Base-by-base conservation (phyloP, 768 basidiomycete genomes). In the Hypholoma fasciculare region DNA sequence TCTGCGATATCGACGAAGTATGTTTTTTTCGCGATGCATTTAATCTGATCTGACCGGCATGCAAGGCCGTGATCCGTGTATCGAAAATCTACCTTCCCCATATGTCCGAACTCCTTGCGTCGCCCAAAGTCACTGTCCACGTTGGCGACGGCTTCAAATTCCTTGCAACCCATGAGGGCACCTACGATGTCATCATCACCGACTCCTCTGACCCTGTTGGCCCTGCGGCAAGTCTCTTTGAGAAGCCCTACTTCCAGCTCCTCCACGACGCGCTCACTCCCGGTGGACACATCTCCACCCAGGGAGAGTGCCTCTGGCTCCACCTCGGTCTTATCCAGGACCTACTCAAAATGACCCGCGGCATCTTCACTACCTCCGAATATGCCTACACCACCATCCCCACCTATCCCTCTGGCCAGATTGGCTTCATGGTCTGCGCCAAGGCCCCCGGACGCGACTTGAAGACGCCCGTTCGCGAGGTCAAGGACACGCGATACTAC, bases 201-300 rank as follows among this genome's bases (percentile, higher is more conserved):
- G 96, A 99, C 73, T 98, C 96, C 17, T 97, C 95, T 19, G 96
- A 98, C 74, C 96, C 96, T 39, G 94, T 98, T 55, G 96, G 96
- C 43, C 96, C 96, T 43, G 96, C 96, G 46, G 89, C 87, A 46
- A 84, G 90, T 20, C 89, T 98, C 62, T 98, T 99, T 83, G 85
- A 98, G 76, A 91, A 95, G 72, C 92, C 95, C 1, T 99, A 97
- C 84, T 99, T 98, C 81, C 83, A 93, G 72, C 87, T 98, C 37
- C 82, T 99, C 57, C 86, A 94, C 71, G 89, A 95, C 66, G 92
- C 96, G 0, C 84, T 99, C 60, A 78, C 88, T 14, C 89, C 90
- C 2, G 95, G 94, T 17, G 96, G 96, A 2, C 86, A 91, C 71
- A 95, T 98, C 68, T 93, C 93, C 34, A 98, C 95, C 4, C 97